Percentiles rank a stretch among this genome's conserved stretches.
Conservation (phyloP, 305 asterid genomes). For the Rubia occidens region DNA sequence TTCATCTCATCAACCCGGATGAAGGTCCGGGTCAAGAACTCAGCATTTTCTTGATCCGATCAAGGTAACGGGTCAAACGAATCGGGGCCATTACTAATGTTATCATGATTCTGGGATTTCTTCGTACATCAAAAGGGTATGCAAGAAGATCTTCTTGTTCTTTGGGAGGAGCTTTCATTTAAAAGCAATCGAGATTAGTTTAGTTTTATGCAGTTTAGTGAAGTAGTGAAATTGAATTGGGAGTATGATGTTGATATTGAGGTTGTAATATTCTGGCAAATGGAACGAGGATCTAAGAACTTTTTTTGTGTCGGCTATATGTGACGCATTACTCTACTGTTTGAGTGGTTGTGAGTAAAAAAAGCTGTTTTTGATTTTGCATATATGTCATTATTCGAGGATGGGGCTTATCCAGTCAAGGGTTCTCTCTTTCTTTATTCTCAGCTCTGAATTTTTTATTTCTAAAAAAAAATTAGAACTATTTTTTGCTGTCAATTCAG, state of each 20-base stretch:
- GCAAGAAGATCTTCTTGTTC: too few relatives aligned
- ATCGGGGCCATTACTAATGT: neutral
- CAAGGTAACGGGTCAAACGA: constrained; percentile 30
- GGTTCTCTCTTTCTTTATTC: neutral
- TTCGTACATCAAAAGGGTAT: neutral
- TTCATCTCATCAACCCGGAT: constrained; percentile 81
- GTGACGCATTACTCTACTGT: constrained; percentile 5
- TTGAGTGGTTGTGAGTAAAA: neutral
- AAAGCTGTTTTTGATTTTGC: neutral
- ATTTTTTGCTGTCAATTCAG: neutral
- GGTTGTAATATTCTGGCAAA: neutral
- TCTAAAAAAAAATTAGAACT: too few relatives aligned
- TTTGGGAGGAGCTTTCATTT: too few relatives aligned
- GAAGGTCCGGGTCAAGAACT: constrained; percentile 79
- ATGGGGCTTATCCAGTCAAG: constrained; percentile 12
- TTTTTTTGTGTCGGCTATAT: neutral
- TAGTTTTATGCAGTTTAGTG: neutral
- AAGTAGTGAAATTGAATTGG: neutral
- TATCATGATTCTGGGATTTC: neutral
- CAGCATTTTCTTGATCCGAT: constrained; percentile 74
- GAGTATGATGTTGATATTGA: neutral
- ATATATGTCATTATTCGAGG: neutral
- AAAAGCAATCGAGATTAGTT: too few relatives aligned
- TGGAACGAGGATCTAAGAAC: neutral
- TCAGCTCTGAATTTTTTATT: neutral